A percentile compares a stretch with the other conserved stretches of the same genome.
Evolutionary conservation across 1,284 basidiomycete genomes (phyloP).

Genomic region (Pholiota adiposa): DNA sequence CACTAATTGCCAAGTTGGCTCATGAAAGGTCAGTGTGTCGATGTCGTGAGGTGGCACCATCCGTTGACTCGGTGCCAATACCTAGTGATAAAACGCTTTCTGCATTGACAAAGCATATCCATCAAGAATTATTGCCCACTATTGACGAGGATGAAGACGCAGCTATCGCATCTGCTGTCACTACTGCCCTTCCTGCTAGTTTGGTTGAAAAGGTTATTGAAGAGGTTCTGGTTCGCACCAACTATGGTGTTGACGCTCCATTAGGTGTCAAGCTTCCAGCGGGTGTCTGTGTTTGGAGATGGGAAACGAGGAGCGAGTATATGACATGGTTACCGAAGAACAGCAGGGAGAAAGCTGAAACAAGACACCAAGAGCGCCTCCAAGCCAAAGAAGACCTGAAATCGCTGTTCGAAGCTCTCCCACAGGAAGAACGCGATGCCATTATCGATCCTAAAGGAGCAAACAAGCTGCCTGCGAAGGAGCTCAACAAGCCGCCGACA

Average conservation of each 20-base stretch:
- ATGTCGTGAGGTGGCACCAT: background rate
- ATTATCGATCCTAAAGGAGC: conserved; percentile 57
- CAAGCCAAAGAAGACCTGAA: conserved; percentile 65
- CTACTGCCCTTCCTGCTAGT: conserved; percentile 50
- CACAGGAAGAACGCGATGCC: conserved; percentile 56
- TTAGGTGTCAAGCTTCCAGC: conserved; percentile 57
- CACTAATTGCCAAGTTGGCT: conserved; percentile 78
- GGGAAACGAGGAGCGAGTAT: conserved; percentile 74
- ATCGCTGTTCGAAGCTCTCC: conserved; percentile 54
- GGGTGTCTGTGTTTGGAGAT: conserved; percentile 79
- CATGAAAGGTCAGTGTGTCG: conserved; percentile 68
- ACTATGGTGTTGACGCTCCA: conserved; percentile 71
- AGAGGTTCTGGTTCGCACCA: conserved; percentile 61
- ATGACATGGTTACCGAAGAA: conserved; percentile 73
- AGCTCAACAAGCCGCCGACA: conserved; percentile 33
- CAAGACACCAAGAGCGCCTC: conserved; percentile 66
- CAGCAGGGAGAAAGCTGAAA: conserved; percentile 64
- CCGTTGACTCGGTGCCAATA: background rate
- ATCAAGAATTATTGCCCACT: conserved; percentile 61
- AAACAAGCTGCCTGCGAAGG: conserved; percentile 44
- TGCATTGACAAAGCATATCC: conserved; percentile 67
- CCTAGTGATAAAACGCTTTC: conserved; percentile 69
- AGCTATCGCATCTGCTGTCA: conserved; percentile 42
- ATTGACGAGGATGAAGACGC: conserved; percentile 57
- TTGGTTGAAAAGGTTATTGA: conserved; percentile 67